Percentiles rank a stretch among this genome's conserved stretches.
phyloP scores from a whole-genome alignment of 345 rosid genomes.

The Adansonia digitata region DNA sequence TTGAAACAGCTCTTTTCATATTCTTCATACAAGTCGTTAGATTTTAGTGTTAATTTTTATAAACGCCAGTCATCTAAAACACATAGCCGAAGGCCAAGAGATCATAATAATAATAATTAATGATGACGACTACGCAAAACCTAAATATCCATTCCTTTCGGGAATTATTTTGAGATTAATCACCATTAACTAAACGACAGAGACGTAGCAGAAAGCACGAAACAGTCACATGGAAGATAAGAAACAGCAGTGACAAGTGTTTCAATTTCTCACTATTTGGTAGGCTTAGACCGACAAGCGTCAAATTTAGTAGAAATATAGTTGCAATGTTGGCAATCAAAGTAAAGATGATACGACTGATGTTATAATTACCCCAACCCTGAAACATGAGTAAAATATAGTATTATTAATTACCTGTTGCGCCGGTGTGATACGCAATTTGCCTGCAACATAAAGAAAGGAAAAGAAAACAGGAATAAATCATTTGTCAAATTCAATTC shows the following conservation, averaged over 20 bases:
- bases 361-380: background rate
- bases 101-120: background rate
- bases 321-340: background rate
- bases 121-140: background rate
- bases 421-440: conserved; percentile 76
- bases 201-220: background rate
- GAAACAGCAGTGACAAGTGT: background rate
- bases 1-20: background rate
- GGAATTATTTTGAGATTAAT: background rate
- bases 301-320: background rate
- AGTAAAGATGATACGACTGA: background rate
- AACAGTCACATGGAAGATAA: background rate
- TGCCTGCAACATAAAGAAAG: conserved; percentile 47
- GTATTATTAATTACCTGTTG: conserved; percentile 52
- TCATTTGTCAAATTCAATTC: background rate
- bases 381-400: background rate
- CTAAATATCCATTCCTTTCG: background rate
- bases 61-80: too few relatives aligned
- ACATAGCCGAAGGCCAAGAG: background rate
- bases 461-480: background rate
- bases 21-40: background rate
- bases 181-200: background rate
- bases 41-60: background rate
- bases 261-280: too few relatives aligned
- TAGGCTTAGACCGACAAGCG: background rate